Conservation (phyloP, 164 flowering plant species). For the Macadamia tetraphylla region DNA sequence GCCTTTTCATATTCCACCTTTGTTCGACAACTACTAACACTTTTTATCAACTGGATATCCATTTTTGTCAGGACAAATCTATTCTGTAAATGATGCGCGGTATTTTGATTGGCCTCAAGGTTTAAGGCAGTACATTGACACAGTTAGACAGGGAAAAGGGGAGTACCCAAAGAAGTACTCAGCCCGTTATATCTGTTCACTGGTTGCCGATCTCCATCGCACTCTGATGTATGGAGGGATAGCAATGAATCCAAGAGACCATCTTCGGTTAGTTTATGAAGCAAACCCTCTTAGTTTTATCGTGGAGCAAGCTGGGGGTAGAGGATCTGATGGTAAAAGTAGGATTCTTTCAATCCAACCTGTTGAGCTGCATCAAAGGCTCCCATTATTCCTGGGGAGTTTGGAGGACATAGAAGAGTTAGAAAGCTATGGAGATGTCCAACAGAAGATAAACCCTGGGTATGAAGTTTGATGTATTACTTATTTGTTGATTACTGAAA, state of each 20-base stretch:
- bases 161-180: conserved; percentile 86
- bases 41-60: neutral
- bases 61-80: conserved; percentile 76
- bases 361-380: conserved; percentile 77
- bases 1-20: neutral
- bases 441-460: conserved; percentile 91
- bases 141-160: conserved; percentile 95
- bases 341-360: conserved; percentile 85
- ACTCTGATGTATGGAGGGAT: conserved; percentile 89
- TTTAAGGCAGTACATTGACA: conserved; percentile 75
- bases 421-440: conserved; percentile 86
- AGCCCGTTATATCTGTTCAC: conserved; percentile 90
- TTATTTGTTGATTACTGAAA: neutral
- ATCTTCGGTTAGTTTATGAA: conserved; percentile 89
- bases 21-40: neutral
- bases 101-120: conserved; percentile 99
- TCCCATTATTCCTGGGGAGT: conserved; percentile 87
- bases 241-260: conserved; percentile 95
- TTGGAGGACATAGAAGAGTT: conserved; percentile 81
- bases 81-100: conserved; percentile 95
- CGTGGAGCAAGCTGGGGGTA: conserved; percentile 91
- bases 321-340: conserved; percentile 80
- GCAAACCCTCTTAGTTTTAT: conserved; percentile 94
- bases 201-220: conserved; percentile 94
- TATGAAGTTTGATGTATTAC: conserved; percentile 60